Base-by-base conservation (phyloP, 208 protist species). In the Trypanosomatidae sp. region DNA sequence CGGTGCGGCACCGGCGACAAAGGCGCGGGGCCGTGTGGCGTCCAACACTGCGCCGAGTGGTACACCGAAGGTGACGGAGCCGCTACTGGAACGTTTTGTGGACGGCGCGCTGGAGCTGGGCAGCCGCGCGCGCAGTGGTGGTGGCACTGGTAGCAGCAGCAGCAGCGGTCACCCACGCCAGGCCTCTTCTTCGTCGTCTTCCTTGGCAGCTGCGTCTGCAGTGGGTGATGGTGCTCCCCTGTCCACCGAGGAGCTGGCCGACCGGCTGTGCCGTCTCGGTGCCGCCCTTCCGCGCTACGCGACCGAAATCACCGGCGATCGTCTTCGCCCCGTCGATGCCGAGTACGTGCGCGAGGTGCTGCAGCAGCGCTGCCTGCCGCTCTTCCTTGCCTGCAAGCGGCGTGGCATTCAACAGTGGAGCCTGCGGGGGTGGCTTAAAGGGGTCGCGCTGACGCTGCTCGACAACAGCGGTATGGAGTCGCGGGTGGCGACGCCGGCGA, bases 191-290 rank as follows among this genome's bases (percentile, higher is more conserved):
- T 13, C 66, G 0, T 2, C 47, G 22, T 47, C 22, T 19, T 47
- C 33, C 39, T 25, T 39, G 22, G 13, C 9, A 1, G 1, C 36
- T 39, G 36, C 7, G 12, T 65, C n/a, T n/a, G n/a, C n/a, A n/a
- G n/a, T 22, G 36, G 6, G 3, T 8, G 4, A 15, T 46, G 1
- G 33, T 2, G 13, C 49, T 2, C 10, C 28, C 13, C 68, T 62
- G 33, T 72, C 50, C 46, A 71, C 73, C 19, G 88, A 86, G 73
- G 88, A 91, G 67, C 65, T 93, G 15, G 88, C 85, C 3, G 88
- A 93, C 62, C 70, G 87, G 8, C 58, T 90, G 25, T 91, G 84
- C 52, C 88, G 88, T 15, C 76, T 89, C 41, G 88, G 88, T 64
- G 70, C 81, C 13, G 60, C 73, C 17, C 60, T 93, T 4, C 83